Evolutionary conservation across 2,329 filamentous ascomycete genomes (phyloP), one percentile per base, ranked within the genome.

Genomic region (Aspergillus sergii): DNA sequence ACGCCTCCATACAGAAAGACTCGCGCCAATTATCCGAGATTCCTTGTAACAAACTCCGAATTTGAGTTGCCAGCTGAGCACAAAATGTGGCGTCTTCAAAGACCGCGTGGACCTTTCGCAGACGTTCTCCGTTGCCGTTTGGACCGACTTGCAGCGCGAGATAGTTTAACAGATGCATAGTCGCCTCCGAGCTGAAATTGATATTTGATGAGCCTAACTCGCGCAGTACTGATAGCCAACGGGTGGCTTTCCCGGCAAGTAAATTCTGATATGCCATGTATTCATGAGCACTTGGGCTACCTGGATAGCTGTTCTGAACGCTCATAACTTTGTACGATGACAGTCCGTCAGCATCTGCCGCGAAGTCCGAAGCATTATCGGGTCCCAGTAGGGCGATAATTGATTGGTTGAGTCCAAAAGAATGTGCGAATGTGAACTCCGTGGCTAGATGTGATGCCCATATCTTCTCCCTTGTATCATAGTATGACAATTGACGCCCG

Each of bases 21-120:
- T 61, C 59, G 10, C 53, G 53, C 53, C 59, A 61, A 23, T 61
- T 61, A 30, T 16, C 11, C 2, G 30, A 51, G 21, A 61, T 57
- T 21, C n/a, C 14, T n/a, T 45, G 9, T 9, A 61, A 12, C 23
- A 34, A 16, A 3, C 8, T 12, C 9, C n/a, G n/a, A 4, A 55
- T 26, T 41, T 57, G 53, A 0, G 12, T 30, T 2, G 28, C 9
- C 12, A 61, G 19, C 28, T 26, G 19, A 32, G 39, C n/a, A 57
- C 59, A 57, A 21, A 61, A 57, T 2, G 14, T 26, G 4, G 14
- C 21, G 9, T 61, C 59, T 57, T n/a, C 21, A 21, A 61, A 59
- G 32, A 59, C 48, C 19, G 3, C 9, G 23, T 57, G 45, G 4
- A 57, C 36, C 12, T 16, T 19, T 23, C 54, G 45, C 10, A 48